These are phyloP conservation scores for Lentinula raphanica DNA, from an alignment of 768 basidiomycete species.

Conservation along the genomic window DNA sequence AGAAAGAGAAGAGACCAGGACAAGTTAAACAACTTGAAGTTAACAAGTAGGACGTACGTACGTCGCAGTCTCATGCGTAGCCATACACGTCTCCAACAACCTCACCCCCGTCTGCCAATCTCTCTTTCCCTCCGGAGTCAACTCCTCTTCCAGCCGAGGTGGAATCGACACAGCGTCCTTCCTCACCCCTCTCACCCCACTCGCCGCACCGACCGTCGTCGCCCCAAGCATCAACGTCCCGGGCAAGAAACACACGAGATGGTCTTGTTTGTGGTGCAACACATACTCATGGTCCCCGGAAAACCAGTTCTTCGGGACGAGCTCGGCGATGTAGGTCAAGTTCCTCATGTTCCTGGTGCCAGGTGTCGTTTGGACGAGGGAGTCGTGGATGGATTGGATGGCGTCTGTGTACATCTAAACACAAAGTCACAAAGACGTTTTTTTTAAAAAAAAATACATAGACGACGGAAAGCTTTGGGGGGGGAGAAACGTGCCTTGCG, in stretches of 20 bases:
- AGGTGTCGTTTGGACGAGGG: constrained; percentile 52
- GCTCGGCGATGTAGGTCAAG: constrained; percentile 62
- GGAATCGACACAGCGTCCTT: constrained; percentile 42
- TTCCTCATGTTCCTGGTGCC: constrained; percentile 38
- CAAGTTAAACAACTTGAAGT: too few relatives aligned
- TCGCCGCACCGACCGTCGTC: constrained; percentile 40
- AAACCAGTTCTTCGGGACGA: constrained; percentile 38
- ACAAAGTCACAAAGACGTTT: too few relatives aligned
- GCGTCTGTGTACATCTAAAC: constrained; percentile 72
- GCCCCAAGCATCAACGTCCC: constrained; percentile 74
- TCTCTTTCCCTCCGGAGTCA: constrained; percentile 42
- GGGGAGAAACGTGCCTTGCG: constrained; percentile 37
- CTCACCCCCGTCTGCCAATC: constrained; percentile 65
- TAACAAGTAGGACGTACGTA: constrained; percentile 23
- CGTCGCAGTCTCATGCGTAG: constrained; percentile 60
- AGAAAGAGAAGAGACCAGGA: not conserved
- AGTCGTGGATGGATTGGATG: constrained; percentile 61
- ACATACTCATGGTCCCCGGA: constrained; percentile 25
- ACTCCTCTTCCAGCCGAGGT: constrained; percentile 40
- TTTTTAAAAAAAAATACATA: too few relatives aligned
- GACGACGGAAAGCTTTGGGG: not conserved
- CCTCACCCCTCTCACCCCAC: too few relatives aligned
- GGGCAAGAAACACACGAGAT: constrained; percentile 77
- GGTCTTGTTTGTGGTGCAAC: constrained; percentile 67
- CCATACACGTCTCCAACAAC: constrained; percentile 67